These are phyloP conservation scores for Biancaea sappan DNA, from an alignment of 306 rosid genomes.

Conservation along the genomic window DNA sequence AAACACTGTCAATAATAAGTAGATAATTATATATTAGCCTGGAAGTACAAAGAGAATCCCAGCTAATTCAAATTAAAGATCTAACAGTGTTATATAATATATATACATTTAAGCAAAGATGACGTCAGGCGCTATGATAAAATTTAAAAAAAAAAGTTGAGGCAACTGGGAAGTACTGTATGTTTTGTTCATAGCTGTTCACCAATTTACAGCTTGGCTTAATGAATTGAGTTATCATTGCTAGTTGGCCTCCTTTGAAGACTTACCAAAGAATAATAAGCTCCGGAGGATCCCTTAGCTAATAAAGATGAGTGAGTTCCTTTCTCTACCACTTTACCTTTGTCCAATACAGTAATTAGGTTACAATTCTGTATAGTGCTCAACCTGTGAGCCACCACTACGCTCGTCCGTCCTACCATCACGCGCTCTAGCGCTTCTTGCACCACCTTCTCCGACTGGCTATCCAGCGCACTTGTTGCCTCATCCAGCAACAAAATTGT, in stretches of 20 bases:
- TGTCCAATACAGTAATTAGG: conserved; percentile 45
- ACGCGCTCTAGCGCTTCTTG: conserved; percentile 48
- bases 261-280: conserved; percentile 45
- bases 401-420: conserved; percentile 55
- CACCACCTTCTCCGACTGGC: conserved; percentile 49
- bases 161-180: background rate
- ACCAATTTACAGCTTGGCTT: background rate
- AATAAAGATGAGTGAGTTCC: conserved; percentile 49
- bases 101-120: background rate
- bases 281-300: conserved; percentile 49
- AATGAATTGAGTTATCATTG: background rate
- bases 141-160: background rate
- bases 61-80: background rate
- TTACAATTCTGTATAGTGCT: conserved; percentile 55
- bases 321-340: conserved; percentile 51
- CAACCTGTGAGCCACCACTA: conserved; percentile 60
- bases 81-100: too few relatives aligned
- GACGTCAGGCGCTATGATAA: background rate
- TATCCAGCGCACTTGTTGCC: conserved; percentile 64
- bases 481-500: conserved; percentile 48
- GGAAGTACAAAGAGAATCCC: background rate
- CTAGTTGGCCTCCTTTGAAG: conserved; percentile 34
- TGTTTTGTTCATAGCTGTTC: background rate
- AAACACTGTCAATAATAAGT: background rate
- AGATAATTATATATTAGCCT: background rate